These are phyloP conservation scores for Fusarium multiceps DNA, from an alignment of 2,329 filamentous ascomycete genomes.

Conservation along the genomic window DNA sequence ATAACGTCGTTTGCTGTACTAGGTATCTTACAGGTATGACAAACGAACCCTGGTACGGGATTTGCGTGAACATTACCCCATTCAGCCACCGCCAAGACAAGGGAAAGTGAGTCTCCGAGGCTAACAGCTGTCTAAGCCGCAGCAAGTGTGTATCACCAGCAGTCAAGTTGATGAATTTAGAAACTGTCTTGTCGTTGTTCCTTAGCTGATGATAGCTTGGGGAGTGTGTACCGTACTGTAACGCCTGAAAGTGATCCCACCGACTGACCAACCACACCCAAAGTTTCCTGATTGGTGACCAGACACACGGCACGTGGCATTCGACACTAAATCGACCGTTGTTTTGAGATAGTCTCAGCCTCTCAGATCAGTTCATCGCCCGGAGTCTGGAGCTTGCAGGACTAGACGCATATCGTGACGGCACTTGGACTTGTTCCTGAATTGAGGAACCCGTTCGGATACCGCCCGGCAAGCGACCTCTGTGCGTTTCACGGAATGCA, in stretches of 20 bases:
- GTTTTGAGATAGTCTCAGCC: conserved; percentile 42
- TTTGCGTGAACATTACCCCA: background rate
- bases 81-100: background rate
- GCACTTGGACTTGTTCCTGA: conserved; percentile 5
- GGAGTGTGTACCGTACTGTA: background rate
- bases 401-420: background rate
- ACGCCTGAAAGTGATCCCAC: conserved; percentile 6
- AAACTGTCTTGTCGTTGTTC: background rate
- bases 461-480: conserved; percentile 10
- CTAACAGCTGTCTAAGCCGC: conserved; percentile 1
- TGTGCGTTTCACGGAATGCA: conserved; percentile 13
- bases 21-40: background rate
- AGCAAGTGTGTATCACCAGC: background rate
- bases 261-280: background rate
- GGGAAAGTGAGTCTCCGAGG: background rate
- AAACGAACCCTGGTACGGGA: background rate
- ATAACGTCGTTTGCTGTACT: background rate
- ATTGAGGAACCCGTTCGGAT: conserved; percentile 9
- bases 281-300: conserved; percentile 38
- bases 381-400: conserved; percentile 17
- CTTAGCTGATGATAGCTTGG: background rate
- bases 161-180: background rate
- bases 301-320: conserved; percentile 42
- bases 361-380: conserved; percentile 37
- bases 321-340: conserved; percentile 38